Evolutionary conservation across 2,329 filamentous ascomycete species (phyloP).

Genomic region (Pleoardoris graminearum): DNA sequence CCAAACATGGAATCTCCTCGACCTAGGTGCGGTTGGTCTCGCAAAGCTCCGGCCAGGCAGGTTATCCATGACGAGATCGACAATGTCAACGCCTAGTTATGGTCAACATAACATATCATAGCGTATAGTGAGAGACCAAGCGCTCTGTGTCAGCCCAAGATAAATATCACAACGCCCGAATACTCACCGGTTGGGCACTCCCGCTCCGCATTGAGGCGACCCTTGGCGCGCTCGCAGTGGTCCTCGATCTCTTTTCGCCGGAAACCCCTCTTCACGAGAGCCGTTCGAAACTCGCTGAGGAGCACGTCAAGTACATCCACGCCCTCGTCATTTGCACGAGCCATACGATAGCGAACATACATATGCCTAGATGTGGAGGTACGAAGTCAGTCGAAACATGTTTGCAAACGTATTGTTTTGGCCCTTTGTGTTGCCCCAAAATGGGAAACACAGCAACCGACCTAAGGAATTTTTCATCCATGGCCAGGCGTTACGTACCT

Average conservation of each 20-base stretch:
- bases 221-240: constrained; percentile 17
- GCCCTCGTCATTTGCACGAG: constrained; percentile 28
- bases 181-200: constrained; percentile 18
- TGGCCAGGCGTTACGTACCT: no score
- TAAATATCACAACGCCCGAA: background rate
- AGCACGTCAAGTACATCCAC: constrained; percentile 36
- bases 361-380: no score
- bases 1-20: background rate
- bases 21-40: background rate
- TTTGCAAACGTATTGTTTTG: no score
- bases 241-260: constrained; percentile 24
- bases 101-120: background rate
- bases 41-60: background rate
- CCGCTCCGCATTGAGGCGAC: constrained; percentile 24
- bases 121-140: background rate
- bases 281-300: constrained; percentile 22
- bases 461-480: no score
- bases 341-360: constrained; percentile 29
- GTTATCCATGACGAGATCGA: constrained; percentile 34
- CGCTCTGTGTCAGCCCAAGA: background rate
- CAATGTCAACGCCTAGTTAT: constrained; percentile 27
- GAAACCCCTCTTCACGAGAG: constrained; percentile 22
- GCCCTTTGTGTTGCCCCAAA: no score
- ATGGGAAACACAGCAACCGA: no score
- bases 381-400: no score